Evolutionary conservation across 495 filamentous ascomycete species (phyloP).

Genomic region (Achaetomiella virescens): DNA sequence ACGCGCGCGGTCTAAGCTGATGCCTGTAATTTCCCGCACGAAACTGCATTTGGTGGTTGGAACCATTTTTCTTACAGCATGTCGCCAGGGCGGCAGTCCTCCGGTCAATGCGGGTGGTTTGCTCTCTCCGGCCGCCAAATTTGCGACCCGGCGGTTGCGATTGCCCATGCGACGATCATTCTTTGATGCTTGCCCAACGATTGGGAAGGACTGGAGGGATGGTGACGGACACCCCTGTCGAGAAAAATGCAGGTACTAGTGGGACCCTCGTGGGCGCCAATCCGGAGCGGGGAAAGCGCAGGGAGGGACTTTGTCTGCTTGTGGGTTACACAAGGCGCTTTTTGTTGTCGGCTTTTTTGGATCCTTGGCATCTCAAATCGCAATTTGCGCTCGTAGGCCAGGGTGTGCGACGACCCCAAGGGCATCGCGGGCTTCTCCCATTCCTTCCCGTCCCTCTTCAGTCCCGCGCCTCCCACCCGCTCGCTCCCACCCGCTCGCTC

Average conservation of each 20-base stretch:
- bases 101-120: no score
- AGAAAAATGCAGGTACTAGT: conserved; percentile 12
- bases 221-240: conserved; percentile 3
- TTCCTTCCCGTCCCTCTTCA: conserved; percentile 9
- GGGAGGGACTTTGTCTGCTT: not conserved
- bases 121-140: no score
- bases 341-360: conserved; percentile 7
- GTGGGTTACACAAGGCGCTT: not conserved
- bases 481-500: conserved; percentile 23
- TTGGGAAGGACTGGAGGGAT: not conserved
- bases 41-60: not conserved
- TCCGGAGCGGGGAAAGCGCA: conserved; percentile 9
- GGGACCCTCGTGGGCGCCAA: conserved; percentile 11
- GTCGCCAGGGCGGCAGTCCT: not conserved
- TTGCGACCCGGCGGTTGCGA: no score
- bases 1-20: not conserved
- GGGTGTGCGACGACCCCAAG: not conserved
- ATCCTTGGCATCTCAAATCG: conserved; percentile 12
- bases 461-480: conserved; percentile 5
- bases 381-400: conserved; percentile 15
- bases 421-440: conserved; percentile 13
- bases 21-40: conserved; percentile 6
- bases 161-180: no score
- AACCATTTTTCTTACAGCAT: not conserved
- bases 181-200: no score